Evolutionary conservation across 75 land plant species (phyloP).

Genomic region (Selaginella moellendorffii): DNA sequence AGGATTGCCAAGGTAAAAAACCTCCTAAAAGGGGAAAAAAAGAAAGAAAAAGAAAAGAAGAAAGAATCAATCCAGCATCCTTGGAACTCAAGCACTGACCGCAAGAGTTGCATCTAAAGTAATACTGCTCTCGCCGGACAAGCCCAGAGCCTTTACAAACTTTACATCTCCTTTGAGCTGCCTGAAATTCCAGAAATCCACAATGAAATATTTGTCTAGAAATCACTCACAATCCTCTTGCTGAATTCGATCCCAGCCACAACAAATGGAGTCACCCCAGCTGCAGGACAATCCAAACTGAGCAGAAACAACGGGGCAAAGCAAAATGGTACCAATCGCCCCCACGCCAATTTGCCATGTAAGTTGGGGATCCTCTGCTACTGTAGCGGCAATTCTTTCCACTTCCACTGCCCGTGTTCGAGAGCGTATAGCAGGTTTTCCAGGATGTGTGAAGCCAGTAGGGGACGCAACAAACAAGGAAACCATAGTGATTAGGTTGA

Average conservation of each 20-base stretch:
- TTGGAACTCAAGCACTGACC: constrained; percentile 27
- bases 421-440: too few relatives aligned
- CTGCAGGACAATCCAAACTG: constrained; percentile 31
- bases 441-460: too few relatives aligned
- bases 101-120: constrained; percentile 60
- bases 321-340: not conserved
- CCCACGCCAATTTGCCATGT: not conserved
- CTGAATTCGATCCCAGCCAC: constrained; percentile 90
- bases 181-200: constrained; percentile 25
- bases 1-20: not conserved
- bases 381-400: too few relatives aligned
- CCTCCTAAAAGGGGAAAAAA: not conserved
- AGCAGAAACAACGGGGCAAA: not conserved
- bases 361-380: too few relatives aligned
- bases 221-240: constrained; percentile 78
- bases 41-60: not conserved
- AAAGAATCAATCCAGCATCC: not conserved
- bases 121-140: constrained; percentile 39
- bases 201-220: constrained; percentile 1
- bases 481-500: too few relatives aligned
- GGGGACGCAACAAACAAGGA: too few relatives aligned
- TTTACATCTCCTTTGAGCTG: constrained; percentile 53
- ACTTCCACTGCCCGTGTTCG: too few relatives aligned
- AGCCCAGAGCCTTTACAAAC: constrained; percentile 83
- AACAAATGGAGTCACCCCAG: constrained; percentile 77